These are phyloP conservation scores for Simplicillium aogashimaense DNA, from an alignment of 2,329 filamentous ascomycete genomes.

Conservation along the genomic window DNA sequence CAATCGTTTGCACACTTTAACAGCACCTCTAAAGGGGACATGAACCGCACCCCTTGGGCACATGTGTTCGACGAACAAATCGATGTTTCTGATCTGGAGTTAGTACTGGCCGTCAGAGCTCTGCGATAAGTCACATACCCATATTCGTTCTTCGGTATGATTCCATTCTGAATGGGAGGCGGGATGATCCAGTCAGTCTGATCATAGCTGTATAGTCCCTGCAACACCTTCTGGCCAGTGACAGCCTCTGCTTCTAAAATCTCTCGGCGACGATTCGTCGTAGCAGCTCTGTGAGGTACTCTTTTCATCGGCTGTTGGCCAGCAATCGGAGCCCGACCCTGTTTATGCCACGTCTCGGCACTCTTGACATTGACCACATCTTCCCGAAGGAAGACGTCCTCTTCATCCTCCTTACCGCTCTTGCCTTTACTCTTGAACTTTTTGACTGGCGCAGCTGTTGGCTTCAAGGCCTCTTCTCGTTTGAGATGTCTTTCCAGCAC, in stretches of 20 bases:
- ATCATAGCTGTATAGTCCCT: slow-evolving; percentile 72
- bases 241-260: slow-evolving; percentile 75
- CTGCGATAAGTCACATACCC: slow-evolving; percentile 33
- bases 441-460: slow-evolving; percentile 58
- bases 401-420: slow-evolving; percentile 60
- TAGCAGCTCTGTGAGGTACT: slow-evolving; percentile 86
- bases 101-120: no score
- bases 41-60: slow-evolving; percentile 76
- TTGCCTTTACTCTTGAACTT: slow-evolving; percentile 68
- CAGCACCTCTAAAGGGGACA: slow-evolving; percentile 66
- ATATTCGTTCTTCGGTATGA: slow-evolving; percentile 89
- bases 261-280: slow-evolving; percentile 75
- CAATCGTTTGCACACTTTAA: slow-evolving; percentile 73
- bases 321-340: slow-evolving; percentile 65
- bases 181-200: slow-evolving; percentile 97
- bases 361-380: slow-evolving; percentile 84
- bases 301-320: slow-evolving; percentile 72
- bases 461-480: slow-evolving; percentile 78
- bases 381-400: slow-evolving; percentile 69
- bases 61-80: slow-evolving; percentile 92
- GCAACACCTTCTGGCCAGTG: slow-evolving; percentile 73
- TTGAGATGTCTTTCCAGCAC: slow-evolving; percentile 79
- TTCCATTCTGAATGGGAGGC: slow-evolving; percentile 69
- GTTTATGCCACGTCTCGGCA: slow-evolving; percentile 95
- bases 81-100: slow-evolving; percentile 56